Evolutionary conservation across 805 yeast genomes (phyloP).

Genomic region (Yarrowia sp.): DNA sequence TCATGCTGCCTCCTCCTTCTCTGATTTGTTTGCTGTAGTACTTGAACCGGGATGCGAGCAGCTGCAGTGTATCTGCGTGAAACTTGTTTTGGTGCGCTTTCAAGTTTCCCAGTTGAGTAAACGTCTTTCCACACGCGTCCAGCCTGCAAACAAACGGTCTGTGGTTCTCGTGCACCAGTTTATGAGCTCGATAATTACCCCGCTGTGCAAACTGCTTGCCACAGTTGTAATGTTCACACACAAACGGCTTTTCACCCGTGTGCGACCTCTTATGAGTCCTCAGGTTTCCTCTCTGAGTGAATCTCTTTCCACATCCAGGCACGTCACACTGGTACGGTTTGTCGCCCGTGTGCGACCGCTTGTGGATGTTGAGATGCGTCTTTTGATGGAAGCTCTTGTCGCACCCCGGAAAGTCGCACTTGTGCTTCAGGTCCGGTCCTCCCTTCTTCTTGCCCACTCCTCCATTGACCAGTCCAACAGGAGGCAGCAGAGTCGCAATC

Average conservation of each 20-base stretch:
- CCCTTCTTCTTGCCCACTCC: conserved; percentile 68
- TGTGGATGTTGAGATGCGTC: conserved; percentile 89
- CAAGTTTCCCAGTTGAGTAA: conserved; percentile 89
- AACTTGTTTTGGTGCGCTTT: conserved; percentile 92
- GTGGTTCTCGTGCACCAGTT: conserved; percentile 72
- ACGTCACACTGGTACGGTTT: conserved; percentile 78
- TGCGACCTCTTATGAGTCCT: conserved; percentile 82
- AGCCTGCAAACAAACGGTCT: conserved; percentile 78
- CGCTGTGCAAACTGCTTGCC: conserved; percentile 77
- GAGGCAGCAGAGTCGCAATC: conserved; percentile 49
- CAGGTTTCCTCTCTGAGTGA: conserved; percentile 88
- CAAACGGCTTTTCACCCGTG: conserved; percentile 89
- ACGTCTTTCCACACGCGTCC: conserved; percentile 77
- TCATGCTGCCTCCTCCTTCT: conserved; percentile 36
- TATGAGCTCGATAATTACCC: conserved; percentile 89
- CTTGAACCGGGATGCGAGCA: conserved; percentile 53
- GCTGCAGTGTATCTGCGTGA: conserved; percentile 68
- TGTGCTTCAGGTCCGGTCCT: conserved; percentile 32
- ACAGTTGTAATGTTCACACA: conserved; percentile 62
- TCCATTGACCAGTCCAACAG: conserved; percentile 66
- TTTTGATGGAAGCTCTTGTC: conserved; percentile 78
- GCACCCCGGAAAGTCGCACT: conserved; percentile 51
- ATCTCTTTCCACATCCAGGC: conserved; percentile 64
- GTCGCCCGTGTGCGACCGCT: conserved; percentile 80
- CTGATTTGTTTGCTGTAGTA: conserved; percentile 32